A percentile compares a stretch with the other conserved stretches of the same genome.
Conservation (phyloP, 2,329 filamentous ascomycete genomes). For the Metarhizium sp. region DNA sequence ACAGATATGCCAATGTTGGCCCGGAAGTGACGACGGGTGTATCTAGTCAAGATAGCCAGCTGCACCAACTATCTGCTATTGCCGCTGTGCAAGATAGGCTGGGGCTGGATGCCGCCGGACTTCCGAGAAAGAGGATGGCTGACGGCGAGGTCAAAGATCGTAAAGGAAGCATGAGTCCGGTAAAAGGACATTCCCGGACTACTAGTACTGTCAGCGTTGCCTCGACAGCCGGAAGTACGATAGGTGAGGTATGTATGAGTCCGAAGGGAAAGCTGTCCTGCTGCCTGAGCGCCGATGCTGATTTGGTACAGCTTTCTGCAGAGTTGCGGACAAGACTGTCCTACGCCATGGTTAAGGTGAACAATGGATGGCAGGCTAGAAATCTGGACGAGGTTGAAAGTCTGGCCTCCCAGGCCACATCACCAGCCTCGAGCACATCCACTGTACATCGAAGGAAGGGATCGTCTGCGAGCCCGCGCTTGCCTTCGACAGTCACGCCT, state of each 20-base stretch:
- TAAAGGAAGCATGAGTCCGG: conserved; percentile 34
- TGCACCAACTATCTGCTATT: conserved; percentile 48
- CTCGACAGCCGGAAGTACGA: conserved; percentile 55
- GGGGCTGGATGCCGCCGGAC: conserved; percentile 23
- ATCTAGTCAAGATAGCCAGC: conserved; percentile 46
- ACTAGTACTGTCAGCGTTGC: conserved; percentile 56
- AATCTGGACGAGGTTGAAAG: conserved; percentile 71
- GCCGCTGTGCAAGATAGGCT: conserved; percentile 45
- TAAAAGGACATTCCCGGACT: conserved; percentile 57
- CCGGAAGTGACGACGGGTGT: conserved; percentile 6
- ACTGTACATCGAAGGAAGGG: conserved; percentile 42
- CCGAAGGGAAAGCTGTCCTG: not conserved
- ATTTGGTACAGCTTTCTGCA: conserved; percentile 51
- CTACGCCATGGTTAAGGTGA: conserved; percentile 90
- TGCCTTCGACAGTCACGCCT: conserved; percentile 25
- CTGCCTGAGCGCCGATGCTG: conserved; percentile 8
- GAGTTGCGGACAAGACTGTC: conserved; percentile 77
- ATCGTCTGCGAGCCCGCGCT: conserved; percentile 45
- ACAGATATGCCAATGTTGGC: conserved; percentile 1
- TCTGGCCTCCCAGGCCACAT: conserved; percentile 58
- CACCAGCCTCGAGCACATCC: conserved; percentile 50
- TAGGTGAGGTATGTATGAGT: conserved; percentile 58
- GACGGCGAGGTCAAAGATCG: conserved; percentile 61
- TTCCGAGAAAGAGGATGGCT: conserved; percentile 63
- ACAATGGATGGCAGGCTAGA: conserved; percentile 77